phyloP scores from a whole-genome alignment of 140 eudicot species.

The Stevia rebaudiana region DNA sequence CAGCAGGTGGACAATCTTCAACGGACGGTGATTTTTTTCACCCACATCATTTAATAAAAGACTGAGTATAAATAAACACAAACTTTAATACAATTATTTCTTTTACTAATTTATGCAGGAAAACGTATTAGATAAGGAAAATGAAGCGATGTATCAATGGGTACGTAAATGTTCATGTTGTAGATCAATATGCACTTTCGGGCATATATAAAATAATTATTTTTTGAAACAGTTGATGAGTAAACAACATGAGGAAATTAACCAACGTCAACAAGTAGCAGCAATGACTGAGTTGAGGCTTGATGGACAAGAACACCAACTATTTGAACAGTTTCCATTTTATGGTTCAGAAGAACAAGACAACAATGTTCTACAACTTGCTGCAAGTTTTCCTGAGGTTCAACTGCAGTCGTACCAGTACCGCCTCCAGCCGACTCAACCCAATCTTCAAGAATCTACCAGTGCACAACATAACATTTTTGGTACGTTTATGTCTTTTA shows the following conservation, averaged over 20 bases:
- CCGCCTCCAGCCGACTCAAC: conserved; percentile 64
- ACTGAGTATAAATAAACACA: neutral
- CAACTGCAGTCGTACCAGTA: conserved; percentile 37
- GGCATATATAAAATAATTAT: neutral
- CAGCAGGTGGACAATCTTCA: conserved; percentile 90
- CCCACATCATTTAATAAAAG: neutral
- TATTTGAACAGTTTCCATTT: conserved; percentile 45
- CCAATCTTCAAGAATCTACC: conserved; percentile 58
- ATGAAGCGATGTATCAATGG: conserved; percentile 78
- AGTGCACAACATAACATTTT: conserved; percentile 24
- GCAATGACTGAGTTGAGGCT: conserved; percentile 58
- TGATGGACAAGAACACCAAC: conserved; percentile 33
- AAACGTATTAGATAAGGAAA: conserved; percentile 67
- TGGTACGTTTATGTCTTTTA: conserved; percentile 11
- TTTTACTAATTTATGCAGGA: conserved; percentile 36
- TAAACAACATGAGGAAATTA: conserved; percentile 47
- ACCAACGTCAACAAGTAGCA: conserved; percentile 36
- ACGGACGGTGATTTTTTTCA: conserved; percentile 49
- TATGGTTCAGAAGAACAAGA: conserved; percentile 52
- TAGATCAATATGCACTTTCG: neutral
- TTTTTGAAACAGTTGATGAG: conserved; percentile 48
- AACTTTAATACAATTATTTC: neutral
- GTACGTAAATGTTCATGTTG: conserved; percentile 27
- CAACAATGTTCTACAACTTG: conserved; percentile 44
- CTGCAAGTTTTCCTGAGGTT: conserved; percentile 37